Evolutionary conservation across 352 stramenopile species (phyloP).

Genomic region (Phytopythium mirpurense): DNA sequence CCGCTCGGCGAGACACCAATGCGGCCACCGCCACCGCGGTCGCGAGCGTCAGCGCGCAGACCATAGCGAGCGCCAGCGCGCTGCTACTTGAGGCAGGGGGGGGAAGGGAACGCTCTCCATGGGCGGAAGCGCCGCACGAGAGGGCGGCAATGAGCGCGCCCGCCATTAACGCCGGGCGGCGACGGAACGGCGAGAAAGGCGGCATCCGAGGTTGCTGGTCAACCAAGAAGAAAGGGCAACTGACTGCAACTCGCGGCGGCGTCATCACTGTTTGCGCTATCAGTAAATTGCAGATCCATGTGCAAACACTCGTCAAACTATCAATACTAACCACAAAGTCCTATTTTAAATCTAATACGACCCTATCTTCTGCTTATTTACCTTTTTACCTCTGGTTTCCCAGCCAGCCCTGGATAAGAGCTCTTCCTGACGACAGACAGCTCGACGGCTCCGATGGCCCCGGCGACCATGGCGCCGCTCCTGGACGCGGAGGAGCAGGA

Average conservation of each 20-base stretch:
- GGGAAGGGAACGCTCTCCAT: not conserved
- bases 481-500: conserved; percentile 29
- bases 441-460: not conserved
- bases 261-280: no score
- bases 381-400: no score
- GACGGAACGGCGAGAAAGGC: not conserved
- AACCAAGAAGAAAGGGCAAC: conserved; percentile 3
- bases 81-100: not conserved
- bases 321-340: no score
- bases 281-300: no score
- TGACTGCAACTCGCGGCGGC: no score
- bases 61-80: not conserved
- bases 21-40: conserved; percentile 17
- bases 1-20: not conserved
- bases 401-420: no score
- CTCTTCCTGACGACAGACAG: not conserved
- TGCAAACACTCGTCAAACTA: no score
- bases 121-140: not conserved
- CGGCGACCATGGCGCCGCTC: conserved; percentile 20
- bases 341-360: no score
- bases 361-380: no score
- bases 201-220: not conserved
- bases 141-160: not conserved
- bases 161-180: not conserved
- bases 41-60: conserved; percentile 11